Evolutionary conservation across 192 early-diverging fungal genomes (phyloP).

Genomic region (Entomortierella chlamydospora): DNA sequence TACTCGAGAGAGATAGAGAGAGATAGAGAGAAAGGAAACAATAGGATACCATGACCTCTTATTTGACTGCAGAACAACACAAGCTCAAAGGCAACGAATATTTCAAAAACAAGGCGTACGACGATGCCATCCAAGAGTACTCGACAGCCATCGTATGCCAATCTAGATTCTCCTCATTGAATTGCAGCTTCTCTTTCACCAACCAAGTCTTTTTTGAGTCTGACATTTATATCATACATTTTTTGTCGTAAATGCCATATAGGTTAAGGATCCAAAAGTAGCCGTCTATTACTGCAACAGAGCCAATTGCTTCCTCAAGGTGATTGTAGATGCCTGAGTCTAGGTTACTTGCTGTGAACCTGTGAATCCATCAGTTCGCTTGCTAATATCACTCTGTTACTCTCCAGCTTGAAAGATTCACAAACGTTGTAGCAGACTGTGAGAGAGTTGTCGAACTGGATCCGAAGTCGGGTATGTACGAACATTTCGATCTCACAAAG

Average conservation of each 20-base stretch:
- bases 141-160: conserved; percentile 75
- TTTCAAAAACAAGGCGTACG: conserved; percentile 68
- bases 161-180: neutral
- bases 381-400: neutral
- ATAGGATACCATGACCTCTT: conserved; percentile 18
- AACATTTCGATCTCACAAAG: neutral
- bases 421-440: conserved; percentile 72
- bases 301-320: conserved; percentile 78
- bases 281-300: conserved; percentile 86
- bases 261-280: conserved; percentile 72
- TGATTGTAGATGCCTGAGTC: conserved; percentile 1
- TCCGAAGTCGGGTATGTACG: conserved; percentile 59
- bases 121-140: conserved; percentile 78
- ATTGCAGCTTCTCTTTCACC: too few species aligned
- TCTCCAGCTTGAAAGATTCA: conserved; percentile 63
- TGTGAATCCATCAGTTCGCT: neutral
- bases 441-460: conserved; percentile 75
- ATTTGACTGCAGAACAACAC: conserved; percentile 58
- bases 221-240: conserved; percentile 4
- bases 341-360: too few species aligned
- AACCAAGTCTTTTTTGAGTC: too few species aligned
- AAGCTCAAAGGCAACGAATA: conserved; percentile 70
- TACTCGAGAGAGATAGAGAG: neutral
- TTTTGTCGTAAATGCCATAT: neutral
- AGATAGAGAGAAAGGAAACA: neutral